These are phyloP conservation scores for Penicillium janthinellum DNA, from an alignment of 2,329 filamentous ascomycete genomes.

Conservation along the genomic window DNA sequence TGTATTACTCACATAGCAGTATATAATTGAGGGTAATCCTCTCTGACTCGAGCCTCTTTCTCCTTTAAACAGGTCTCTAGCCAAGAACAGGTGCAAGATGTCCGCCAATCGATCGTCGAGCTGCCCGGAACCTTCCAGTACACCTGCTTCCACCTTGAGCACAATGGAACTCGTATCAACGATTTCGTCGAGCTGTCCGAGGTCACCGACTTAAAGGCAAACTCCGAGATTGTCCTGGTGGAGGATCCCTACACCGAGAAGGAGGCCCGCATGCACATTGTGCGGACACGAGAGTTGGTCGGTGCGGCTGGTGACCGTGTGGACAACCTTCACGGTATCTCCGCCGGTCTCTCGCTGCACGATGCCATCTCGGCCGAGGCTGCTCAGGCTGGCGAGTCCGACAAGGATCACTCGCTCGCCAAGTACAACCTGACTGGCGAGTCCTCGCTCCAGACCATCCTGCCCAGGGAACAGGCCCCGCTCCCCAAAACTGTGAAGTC, in stretches of 20 bases:
- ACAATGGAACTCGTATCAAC: constrained; percentile 85
- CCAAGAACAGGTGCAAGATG: constrained; percentile 95
- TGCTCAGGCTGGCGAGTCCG: constrained; percentile 41
- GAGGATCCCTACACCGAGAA: constrained; percentile 98
- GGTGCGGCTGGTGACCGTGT: constrained; percentile 87
- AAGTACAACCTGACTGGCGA: constrained; percentile 76
- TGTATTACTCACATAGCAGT: constrained; percentile 35
- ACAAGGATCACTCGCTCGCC: constrained; percentile 59
- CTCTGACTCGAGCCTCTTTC: constrained; percentile 28
- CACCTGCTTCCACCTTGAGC: constrained; percentile 97
- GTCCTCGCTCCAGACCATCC: constrained; percentile 68
- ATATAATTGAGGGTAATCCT: constrained; percentile 4
- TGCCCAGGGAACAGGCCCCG: constrained; percentile 67
- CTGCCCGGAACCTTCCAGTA: constrained; percentile 91
- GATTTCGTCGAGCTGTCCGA: constrained; percentile 93
- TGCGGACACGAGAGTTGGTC: constrained; percentile 88
- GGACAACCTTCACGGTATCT: constrained; percentile 81
- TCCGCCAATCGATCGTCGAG: constrained; percentile 95
- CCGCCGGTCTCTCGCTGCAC: constrained; percentile 82
- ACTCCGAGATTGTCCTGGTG: constrained; percentile 78
- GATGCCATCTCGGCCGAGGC: constrained; percentile 67
- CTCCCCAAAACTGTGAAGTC: constrained; percentile 89
- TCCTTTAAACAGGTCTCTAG: constrained; percentile 67
- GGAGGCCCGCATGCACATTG: constrained; percentile 91
- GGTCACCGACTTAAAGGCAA: constrained; percentile 73